These are phyloP conservation scores for Fragaria vesca DNA, from an alignment of 306 rosid genomes.

Conservation along the genomic window DNA sequence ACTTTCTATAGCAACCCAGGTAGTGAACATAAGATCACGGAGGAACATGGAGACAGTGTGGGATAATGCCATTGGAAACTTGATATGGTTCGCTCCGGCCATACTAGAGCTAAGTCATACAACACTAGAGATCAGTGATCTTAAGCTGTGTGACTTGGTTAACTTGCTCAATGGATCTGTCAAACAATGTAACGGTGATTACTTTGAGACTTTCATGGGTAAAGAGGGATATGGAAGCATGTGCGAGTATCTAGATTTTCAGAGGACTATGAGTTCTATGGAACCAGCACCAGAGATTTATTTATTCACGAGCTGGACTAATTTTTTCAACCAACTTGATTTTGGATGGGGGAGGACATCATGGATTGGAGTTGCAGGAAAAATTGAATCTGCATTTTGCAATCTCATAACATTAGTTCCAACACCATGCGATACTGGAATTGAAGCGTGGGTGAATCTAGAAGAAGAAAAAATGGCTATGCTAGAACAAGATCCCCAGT, in stretches of 20 bases:
- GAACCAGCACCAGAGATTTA: not conserved
- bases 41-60: conserved; percentile 21
- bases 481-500: conserved; percentile 36
- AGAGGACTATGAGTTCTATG: not conserved
- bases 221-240: conserved; percentile 17
- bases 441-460: conserved; percentile 55
- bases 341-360: conserved; percentile 46
- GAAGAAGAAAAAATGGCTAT: conserved; percentile 25
- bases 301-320: not conserved
- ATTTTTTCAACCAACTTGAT: not conserved
- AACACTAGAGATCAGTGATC: not conserved
- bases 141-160: not conserved
- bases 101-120: not conserved
- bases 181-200: not conserved
- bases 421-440: conserved; percentile 24
- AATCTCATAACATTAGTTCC: conserved; percentile 37
- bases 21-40: conserved; percentile 40
- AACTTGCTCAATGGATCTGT: not conserved
- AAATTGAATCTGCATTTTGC: conserved; percentile 25
- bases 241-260: not conserved
- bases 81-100: not conserved
- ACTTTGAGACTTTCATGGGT: conserved; percentile 25
- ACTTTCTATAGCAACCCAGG: conserved; percentile 22
- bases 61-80: conserved; percentile 14
- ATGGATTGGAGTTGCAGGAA: conserved; percentile 49